Base-by-base conservation (phyloP, 441 rosid species). In the Corymbia citriodora region DNA sequence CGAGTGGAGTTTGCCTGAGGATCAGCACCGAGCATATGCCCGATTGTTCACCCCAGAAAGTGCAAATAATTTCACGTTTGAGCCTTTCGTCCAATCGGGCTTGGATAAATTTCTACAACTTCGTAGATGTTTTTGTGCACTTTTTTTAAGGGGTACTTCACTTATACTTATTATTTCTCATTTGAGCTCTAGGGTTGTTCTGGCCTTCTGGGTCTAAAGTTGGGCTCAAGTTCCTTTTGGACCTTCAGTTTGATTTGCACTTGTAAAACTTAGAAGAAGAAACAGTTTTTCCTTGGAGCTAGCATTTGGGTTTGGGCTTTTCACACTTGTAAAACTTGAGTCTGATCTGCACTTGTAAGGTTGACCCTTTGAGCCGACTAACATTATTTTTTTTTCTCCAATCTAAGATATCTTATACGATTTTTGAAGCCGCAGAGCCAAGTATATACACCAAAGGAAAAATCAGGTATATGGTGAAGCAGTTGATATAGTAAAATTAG, bases 21-120 rank as follows among this genome's bases (percentile, higher is more conserved):
- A 72, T 36, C 19, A 40, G 49, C 15, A 9, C 83, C 18, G 21
- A 36, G 21, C 81, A 72, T 19, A 33, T 0, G 48, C 10, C 36
- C 48, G 4, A 72, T 72, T 72, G 36, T 10, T 16, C 83, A 45
- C 50, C 9, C 5, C 1, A 87, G 65, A 91, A 91, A 88, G 90
- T 89, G 91, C 90, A 92, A 93, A 90, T 96, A 94, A 93, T 95
- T 95, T 94, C 92, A 92, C 33, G 55, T 5, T 15, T 33, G 45
- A 49, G 55, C 31, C 49, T 23, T 52, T 16, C 15, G 79, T 74
- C 40, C 15, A 33, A 36, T 36, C 68, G 5, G 33, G 59, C 49
- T 6, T 5, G 21, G 23, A 72, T 49, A 19, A 72, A 45, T 18
- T 36, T 72, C 45, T 23, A 74, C 85, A 23, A 57, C 63, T 74